These are phyloP conservation scores for Fusarium vanettenii DNA, from an alignment of 2,329 filamentous ascomycete species.

Conservation along the genomic window DNA sequence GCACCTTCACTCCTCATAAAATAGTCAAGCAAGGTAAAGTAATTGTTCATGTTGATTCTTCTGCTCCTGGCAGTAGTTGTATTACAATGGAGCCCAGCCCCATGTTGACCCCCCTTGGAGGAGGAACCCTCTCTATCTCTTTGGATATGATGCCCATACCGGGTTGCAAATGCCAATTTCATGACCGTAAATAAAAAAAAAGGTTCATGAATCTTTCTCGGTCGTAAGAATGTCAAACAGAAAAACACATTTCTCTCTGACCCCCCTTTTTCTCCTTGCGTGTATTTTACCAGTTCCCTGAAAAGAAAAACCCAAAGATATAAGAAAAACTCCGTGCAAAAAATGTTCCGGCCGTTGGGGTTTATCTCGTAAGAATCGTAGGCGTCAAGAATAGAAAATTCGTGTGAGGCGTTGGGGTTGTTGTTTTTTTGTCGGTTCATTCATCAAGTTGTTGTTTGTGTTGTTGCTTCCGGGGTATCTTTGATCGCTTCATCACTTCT, in stretches of 20 bases:
- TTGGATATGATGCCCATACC: constrained; percentile 23
- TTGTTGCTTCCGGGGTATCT: constrained; percentile 18
- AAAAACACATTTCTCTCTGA: constrained; percentile 11
- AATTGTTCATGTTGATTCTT: constrained; percentile 20
- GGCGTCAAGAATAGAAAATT: constrained; percentile 31
- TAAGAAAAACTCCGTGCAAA: constrained; percentile 23
- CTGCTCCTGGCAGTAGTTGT: constrained; percentile 43
- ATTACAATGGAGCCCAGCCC: constrained; percentile 41
- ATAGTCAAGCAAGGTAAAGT: neutral
- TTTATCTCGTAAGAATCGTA: constrained; percentile 38
- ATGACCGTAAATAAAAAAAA: constrained; percentile 5
- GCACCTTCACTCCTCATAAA: neutral
- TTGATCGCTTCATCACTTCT: constrained; percentile 25
- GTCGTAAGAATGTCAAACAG: constrained; percentile 16
- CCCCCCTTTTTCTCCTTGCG: constrained; percentile 12
- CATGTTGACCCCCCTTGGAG: constrained; percentile 13
- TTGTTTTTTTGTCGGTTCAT: constrained; percentile 27
- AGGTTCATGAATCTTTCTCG: constrained; percentile 19
- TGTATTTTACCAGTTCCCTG: constrained; percentile 14
- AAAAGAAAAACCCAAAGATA: neutral
- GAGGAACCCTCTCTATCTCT: constrained; percentile 29
- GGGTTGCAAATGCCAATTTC: constrained; percentile 19
- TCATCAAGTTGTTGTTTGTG: constrained; percentile 3
- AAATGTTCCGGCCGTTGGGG: constrained; percentile 27
- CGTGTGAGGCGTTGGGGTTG: constrained; percentile 19